These are phyloP conservation scores for Lablab purpureus DNA, from an alignment of 306 rosid genomes.

Conservation along the genomic window DNA sequence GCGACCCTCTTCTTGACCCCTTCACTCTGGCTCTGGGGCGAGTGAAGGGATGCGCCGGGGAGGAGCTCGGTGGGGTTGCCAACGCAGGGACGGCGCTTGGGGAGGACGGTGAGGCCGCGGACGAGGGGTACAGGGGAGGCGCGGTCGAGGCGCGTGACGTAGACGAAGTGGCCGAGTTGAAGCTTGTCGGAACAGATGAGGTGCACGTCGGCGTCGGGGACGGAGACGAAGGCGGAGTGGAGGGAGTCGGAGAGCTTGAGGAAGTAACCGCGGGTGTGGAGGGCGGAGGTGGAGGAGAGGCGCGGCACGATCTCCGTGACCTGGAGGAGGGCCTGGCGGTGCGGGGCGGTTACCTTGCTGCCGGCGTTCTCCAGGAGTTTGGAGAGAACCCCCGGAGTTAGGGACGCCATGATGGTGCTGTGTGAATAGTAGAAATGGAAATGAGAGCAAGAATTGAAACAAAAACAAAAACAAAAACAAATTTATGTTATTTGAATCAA, in stretches of 20 bases:
- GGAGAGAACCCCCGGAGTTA: conserved; percentile 73
- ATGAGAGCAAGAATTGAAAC: too few relatives aligned
- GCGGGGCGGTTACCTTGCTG: conserved; percentile 59
- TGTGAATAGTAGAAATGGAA: background rate
- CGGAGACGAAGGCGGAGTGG: conserved; percentile 68
- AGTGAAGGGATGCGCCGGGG: conserved; percentile 41
- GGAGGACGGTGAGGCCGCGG: conserved; percentile 64
- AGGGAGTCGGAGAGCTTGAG: conserved; percentile 76
- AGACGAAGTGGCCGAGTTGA: conserved; percentile 78
- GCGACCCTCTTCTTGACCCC: background rate
- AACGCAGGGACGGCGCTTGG: conserved; percentile 62
- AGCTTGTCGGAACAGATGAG: conserved; percentile 63
- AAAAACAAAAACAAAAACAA: too few relatives aligned
- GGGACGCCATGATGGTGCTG: conserved; percentile 64
- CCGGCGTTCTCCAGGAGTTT: conserved; percentile 73
- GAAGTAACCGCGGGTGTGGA: conserved; percentile 74
- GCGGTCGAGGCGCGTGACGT: conserved; percentile 62
- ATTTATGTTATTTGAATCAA: too few relatives aligned
- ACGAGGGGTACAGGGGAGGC: conserved; percentile 61
- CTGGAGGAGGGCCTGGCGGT: conserved; percentile 78
- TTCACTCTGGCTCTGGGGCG: too few relatives aligned
- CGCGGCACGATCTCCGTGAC: conserved; percentile 75
- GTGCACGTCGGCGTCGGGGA: conserved; percentile 62
- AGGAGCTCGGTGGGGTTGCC: conserved; percentile 72
- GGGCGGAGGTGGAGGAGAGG: conserved; percentile 24